phyloP scores from a whole-genome alignment of 1,284 basidiomycete species.

The Nidula niveotomentosa region DNA sequence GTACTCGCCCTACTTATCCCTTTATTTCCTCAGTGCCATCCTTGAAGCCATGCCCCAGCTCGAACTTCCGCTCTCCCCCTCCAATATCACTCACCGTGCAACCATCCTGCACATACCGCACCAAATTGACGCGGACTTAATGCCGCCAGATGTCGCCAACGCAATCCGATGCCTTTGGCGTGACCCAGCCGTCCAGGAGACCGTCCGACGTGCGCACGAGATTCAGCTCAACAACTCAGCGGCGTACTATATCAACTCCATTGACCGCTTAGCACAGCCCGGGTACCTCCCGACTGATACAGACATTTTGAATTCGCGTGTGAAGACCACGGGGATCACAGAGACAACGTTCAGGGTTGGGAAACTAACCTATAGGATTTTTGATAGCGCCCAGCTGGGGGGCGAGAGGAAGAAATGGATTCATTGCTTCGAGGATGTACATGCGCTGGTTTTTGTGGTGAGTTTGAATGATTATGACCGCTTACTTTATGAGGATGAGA shows the following conservation, averaged over 20 bases:
- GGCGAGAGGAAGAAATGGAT: constrained; percentile 96
- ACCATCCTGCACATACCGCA: constrained; percentile 81
- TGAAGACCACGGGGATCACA: constrained; percentile 97
- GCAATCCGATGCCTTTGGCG: constrained; percentile 86
- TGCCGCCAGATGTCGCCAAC: constrained; percentile 80
- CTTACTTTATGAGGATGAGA: constrained; percentile 92
- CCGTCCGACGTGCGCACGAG: constrained; percentile 85
- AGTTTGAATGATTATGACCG: constrained; percentile 94
- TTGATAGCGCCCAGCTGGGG: constrained; percentile 95
- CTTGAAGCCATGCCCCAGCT: constrained; percentile 86
- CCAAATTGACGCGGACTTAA: constrained; percentile 82
- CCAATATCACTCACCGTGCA: constrained; percentile 74
- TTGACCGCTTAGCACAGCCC: constrained; percentile 78
- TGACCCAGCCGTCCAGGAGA: constrained; percentile 85
- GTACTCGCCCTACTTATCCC: constrained; percentile 1
- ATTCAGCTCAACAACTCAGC: constrained; percentile 98
- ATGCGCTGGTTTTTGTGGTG: constrained; percentile 92
- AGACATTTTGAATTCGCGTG: constrained; percentile 91
- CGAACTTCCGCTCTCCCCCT: constrained; percentile 44
- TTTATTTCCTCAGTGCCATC: constrained; percentile 58
- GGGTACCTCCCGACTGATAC: constrained; percentile 90
- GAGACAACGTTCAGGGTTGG: constrained; percentile 95
- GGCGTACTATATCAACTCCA: constrained; percentile 93
- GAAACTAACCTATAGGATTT: constrained; percentile 88
- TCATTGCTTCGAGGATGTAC: constrained; percentile 97